Base-by-base conservation (phyloP, 148 eudicot species). In the Amaranthus cruentus region DNA sequence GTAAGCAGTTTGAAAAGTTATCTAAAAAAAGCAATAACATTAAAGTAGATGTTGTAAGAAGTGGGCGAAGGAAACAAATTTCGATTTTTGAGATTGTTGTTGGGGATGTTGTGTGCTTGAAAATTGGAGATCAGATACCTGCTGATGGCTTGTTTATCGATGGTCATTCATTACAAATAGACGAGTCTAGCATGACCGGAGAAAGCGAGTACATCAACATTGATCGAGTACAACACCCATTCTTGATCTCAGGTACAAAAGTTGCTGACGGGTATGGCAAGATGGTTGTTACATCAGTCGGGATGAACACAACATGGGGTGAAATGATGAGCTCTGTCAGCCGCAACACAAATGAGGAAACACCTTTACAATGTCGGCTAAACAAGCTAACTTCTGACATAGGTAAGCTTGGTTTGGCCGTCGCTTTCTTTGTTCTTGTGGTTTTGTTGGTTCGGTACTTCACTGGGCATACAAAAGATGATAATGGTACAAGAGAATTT, bases 271-370 rank as follows among this genome's bases (percentile, higher is more conserved):
- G 83, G 18, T 81, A 73, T 44, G 83, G 83, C 0, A 8, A 46
- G 66, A 77, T 81, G 83, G 13, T 81, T 3, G 83, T 81, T 3
- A 81, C 83, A 1, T 62, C 80, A 4, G 80, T 81, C 0, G 83
- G 83, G n/a, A 81, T 81, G 83, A 77, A 69, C 53, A 81, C 83
- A 5, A 42, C 77, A 8, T 81, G 83, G 83, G 83, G 83, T 11
- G 83, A 81, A 62, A 44, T 81, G 74, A 81, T 81, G 83, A 77
- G 83, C 61, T 68, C 75, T 42, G 83, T 69, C 15, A 69, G 66
- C 7, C 63, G 80, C 9, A 71, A 70, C 7, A 53, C 10, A 8
- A 62, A 73, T 44, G 83, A 81, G 68, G 71, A 73, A 55, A 81
- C 83, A 0, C 83, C 83, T 6, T 48, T 81, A 3, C 83, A 81